Evolutionary conservation across 2,329 filamentous ascomycete genomes (phyloP), one percentile per base, ranked within the genome.

Genomic region (Grosmannia huntii): DNA sequence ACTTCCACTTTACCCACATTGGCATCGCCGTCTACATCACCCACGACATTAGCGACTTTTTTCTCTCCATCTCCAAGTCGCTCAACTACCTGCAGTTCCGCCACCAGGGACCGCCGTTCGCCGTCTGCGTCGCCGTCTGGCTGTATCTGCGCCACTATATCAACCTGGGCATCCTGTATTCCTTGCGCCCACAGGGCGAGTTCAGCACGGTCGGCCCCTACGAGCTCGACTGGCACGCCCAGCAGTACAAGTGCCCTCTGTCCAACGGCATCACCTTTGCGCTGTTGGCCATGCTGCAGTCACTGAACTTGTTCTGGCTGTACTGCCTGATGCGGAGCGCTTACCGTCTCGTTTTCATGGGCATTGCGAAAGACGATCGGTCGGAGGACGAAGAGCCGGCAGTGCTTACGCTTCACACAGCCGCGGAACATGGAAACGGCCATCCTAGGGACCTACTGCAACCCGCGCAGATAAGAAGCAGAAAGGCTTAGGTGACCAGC

Each of bases 1-100:
- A 90, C 61, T 97, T 96, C 77, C 91, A 97, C 73, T 97, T 96
- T 71, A 95, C 90, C 21, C 91, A 95, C 73, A 95, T 97, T 69
- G 91, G 91, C 28, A 74, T 96, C 58, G 89, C 90, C 23, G 90
- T 97, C 36, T 97, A 96, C 72, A 89, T 94, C 62, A 96, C 91
- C 12, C 90, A 95, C 72, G 91, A 97, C 68, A 88, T 96, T 62
- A 90, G 86, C 60, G 91, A 96, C 71, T 96, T 96, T 74, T 96
- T 96, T 81, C 80, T 96, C 50, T 91, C 91, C 44, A 87, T 90
- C 81, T 95, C 90, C 61, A 96, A 96, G 75, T 82, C 85, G 5
- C 82, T 96, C 65, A 95, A 96, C 75, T 96, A 97, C 74, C 75
- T 96, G 64, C 87, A 95, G 68, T 84, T 84, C 58, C 75, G 80